phyloP scores from a whole-genome alignment of 441 rosid species.

The Bocquillonia castaneifolia region DNA sequence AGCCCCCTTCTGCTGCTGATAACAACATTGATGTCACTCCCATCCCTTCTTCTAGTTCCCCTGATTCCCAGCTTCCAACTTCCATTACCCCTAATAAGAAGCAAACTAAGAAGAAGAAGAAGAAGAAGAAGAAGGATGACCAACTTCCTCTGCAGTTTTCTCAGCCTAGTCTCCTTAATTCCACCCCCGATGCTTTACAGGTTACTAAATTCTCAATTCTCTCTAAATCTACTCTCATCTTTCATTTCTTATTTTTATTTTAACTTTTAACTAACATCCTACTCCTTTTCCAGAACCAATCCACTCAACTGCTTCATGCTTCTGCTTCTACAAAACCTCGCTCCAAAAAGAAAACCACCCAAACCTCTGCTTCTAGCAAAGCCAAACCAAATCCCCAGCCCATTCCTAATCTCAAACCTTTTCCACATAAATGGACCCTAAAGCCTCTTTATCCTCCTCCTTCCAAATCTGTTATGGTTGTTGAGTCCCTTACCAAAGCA shows the following conservation, averaged over 20 bases:
- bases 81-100: constrained; percentile 29
- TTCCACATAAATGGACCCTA: constrained; percentile 34
- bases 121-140: constrained; percentile 39
- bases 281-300: constrained; percentile 44
- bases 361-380: constrained; percentile 30
- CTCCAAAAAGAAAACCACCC: constrained; percentile 36
- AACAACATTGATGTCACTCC: constrained; percentile 25
- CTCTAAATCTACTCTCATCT: too few relatives aligned
- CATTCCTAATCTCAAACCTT: constrained; percentile 36
- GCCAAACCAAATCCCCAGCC: constrained; percentile 35
- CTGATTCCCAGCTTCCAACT: not conserved
- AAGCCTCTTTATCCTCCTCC: constrained; percentile 72
- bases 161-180: too few relatives aligned
- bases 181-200: too few relatives aligned
- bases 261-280: too few relatives aligned
- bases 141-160: too few relatives aligned
- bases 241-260: too few relatives aligned
- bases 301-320: constrained; percentile 25
- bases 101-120: constrained; percentile 4
- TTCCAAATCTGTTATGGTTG: constrained; percentile 86
- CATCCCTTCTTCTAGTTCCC: not conserved
- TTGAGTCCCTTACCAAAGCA: constrained; percentile 89
- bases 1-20: constrained; percentile 24
- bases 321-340: constrained; percentile 39
- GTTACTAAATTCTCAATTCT: too few relatives aligned